These are phyloP conservation scores for Papiliotrema terrestris DNA, from an alignment of 1,284 basidiomycete species.

Conservation along the genomic window DNA sequence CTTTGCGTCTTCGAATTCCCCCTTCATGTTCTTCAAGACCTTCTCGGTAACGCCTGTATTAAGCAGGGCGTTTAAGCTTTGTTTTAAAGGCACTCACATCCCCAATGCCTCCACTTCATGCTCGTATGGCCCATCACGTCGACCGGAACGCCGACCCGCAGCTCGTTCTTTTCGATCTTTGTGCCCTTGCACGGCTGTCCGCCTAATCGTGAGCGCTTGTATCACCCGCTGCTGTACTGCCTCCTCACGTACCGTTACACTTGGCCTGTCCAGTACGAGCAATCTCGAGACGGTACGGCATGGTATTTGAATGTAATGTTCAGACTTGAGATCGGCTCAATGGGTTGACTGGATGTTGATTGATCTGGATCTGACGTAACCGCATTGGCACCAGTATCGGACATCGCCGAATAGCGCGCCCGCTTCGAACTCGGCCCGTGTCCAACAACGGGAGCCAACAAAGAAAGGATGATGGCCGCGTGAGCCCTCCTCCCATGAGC, in stretches of 20 bases:
- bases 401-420: no score
- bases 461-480: no score
- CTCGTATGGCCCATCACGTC: slow-evolving; percentile 68
- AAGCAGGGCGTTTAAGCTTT: neutral
- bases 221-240: no score
- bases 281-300: slow-evolving; percentile 65
- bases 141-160: slow-evolving; percentile 72
- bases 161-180: slow-evolving; percentile 64
- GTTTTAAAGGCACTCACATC: slow-evolving; percentile 31
- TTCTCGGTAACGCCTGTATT: slow-evolving; percentile 64
- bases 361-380: neutral
- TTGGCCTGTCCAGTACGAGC: slow-evolving; percentile 58
- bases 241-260: slow-evolving; percentile 65
- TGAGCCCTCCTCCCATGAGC: no score
- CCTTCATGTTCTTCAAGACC: slow-evolving; percentile 70
- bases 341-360: no score
- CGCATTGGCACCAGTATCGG: no score
- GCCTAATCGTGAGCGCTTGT: slow-evolving; percentile 51
- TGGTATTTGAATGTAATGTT: neutral
- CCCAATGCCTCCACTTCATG: slow-evolving; percentile 56
- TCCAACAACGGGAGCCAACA: no score
- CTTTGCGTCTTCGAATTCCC: slow-evolving; percentile 57
- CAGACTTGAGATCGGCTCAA: no score
- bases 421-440: no score
- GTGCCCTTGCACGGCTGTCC: slow-evolving; percentile 78